Evolutionary conservation across 805 yeast genomes (phyloP), one percentile per base, ranked within the genome.

Genomic region (Teunomyces kruisii): DNA sequence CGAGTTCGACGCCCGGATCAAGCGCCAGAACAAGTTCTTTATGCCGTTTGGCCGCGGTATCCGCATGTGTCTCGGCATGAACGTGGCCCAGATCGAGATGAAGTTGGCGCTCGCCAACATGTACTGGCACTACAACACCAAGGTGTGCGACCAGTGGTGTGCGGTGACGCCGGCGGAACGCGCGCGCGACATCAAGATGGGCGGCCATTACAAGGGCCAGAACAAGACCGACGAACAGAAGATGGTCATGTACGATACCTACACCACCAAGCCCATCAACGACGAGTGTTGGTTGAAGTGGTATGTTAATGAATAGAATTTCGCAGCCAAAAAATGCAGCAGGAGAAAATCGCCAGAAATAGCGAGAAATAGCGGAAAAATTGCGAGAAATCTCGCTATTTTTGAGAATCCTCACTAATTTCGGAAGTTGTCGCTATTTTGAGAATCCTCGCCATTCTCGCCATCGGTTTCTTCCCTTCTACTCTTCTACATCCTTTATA

Each of bases 41-140:
- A 76, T 84, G 74, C 81, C 86, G 0, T 85, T 86, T 66, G 90
- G 91, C 1, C 77, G 81, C 32, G 92, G 91, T 2, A 71, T 81
- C 15, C 66, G 89, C 50, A 83, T 84, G 89, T 85, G 92, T 55
- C 65, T 84, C 43, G 91, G 92, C 1, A 76, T 81, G 80, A 74
- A 84, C 56, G 58, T 85, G 32, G 90, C 90, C 0, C 61, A 78
- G 14, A 76, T 78, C 33, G 90, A 84, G 56, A 81, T 84, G 71
- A 84, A 83, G 57, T 54, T 82, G 35, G 74, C 76, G 9, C 55
- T 80, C 24, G 78, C 81, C 8, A 73, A 74, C 46, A 58, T 85
- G 13, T 78, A 82, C 55, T 75, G 78, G 72, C 70, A 76, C 40
- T 80, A 58, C 51, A 43, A 50, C 9, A 71, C 80, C 17, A 47